Conservation (phyloP, 1,284 basidiomycete genomes). For the Cutaneotrichosporon dermatis region DNA sequence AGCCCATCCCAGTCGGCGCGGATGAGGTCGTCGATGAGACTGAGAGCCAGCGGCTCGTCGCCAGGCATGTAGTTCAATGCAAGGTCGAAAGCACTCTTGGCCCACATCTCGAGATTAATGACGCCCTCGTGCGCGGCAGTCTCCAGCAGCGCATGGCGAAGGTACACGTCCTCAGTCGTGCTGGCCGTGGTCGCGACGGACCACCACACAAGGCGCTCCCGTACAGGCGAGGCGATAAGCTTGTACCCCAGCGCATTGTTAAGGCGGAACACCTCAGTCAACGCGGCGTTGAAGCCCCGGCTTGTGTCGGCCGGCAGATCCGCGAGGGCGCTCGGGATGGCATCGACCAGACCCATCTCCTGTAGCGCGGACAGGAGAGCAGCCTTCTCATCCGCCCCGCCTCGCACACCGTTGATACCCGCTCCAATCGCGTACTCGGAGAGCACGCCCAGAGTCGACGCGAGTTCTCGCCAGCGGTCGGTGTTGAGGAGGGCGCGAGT, state of each 20-base stretch:
- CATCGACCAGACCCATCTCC: constrained; percentile 11
- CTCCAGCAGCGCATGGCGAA: constrained; percentile 62
- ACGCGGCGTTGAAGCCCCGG: constrained; percentile 6
- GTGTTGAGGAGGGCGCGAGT: constrained; percentile 12
- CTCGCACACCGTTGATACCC: constrained; percentile 62
- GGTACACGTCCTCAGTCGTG: constrained; percentile 8
- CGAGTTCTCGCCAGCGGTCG: constrained; percentile 51
- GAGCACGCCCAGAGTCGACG: constrained; percentile 26
- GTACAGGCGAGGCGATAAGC: constrained; percentile 7
- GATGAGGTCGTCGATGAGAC: constrained; percentile 43
- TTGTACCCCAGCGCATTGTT: constrained; percentile 1
- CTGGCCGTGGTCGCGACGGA: constrained; percentile 8
- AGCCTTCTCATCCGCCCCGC: constrained; percentile 59
- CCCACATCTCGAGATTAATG: constrained; percentile 16
- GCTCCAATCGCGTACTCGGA: constrained; percentile 68
- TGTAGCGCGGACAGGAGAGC: constrained; percentile 15
- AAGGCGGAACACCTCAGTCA: constrained; percentile 15
- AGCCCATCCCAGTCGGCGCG: constrained; percentile 24
- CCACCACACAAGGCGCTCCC: constrained; percentile 15
- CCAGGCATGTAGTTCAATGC: constrained; percentile 32
- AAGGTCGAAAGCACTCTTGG: constrained; percentile 20
- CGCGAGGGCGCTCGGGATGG: not conserved
- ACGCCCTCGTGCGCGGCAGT: constrained; percentile 17
- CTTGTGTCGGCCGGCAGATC: not conserved
- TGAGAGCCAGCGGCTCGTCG: constrained; percentile 46